Evolutionary conservation across 2,329 filamentous ascomycete genomes (phyloP).

Genomic region (Arthrobotrys conoides): DNA sequence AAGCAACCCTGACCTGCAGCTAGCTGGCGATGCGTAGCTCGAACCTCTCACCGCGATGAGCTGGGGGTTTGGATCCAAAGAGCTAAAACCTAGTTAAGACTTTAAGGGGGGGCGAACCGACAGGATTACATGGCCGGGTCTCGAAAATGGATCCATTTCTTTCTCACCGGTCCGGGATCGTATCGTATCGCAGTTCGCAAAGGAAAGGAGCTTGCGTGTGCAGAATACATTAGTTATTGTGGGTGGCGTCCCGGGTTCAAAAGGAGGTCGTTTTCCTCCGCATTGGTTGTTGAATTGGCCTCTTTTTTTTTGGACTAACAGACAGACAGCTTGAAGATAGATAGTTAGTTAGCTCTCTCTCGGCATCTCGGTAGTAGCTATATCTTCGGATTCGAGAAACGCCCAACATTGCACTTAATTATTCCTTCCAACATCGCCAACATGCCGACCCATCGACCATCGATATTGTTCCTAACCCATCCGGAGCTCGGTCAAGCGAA

Average conservation of each 20-base stretch:
- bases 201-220: constrained; percentile 36
- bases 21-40: constrained; percentile 46
- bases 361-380: background rate
- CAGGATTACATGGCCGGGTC: constrained; percentile 32
- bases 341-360: background rate
- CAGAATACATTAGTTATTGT: constrained; percentile 20
- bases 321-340: constrained; percentile 9
- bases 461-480: constrained; percentile 61
- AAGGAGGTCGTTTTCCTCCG: constrained; percentile 45
- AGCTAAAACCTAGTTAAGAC: constrained; percentile 39
- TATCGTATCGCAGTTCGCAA: constrained; percentile 57
- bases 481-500: constrained; percentile 61
- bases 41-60: constrained; percentile 37
- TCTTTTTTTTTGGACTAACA: background rate
- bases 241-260: constrained; percentile 44
- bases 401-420: background rate
- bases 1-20: constrained; percentile 51
- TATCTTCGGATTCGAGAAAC: background rate
- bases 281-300: constrained; percentile 22
- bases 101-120: constrained; percentile 40
- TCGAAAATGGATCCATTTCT: constrained; percentile 31
- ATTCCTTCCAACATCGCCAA: constrained; percentile 6
- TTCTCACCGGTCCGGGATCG: constrained; percentile 21
- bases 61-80: constrained; percentile 32
- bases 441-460: constrained; percentile 30